Conservation (phyloP, 1,284 basidiomycete genomes). For the Stygiomarasmius scandens region DNA sequence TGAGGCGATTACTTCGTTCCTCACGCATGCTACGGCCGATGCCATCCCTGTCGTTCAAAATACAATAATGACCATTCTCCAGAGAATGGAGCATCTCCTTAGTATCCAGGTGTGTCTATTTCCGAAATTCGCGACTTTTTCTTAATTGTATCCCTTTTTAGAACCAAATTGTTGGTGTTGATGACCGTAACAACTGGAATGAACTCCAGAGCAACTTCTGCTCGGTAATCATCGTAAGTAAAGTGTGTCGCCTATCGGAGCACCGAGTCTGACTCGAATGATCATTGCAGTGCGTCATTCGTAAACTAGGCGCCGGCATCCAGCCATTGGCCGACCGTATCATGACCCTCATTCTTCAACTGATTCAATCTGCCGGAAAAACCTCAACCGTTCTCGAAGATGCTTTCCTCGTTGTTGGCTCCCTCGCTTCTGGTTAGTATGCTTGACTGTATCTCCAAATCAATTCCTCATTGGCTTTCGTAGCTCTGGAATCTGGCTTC, state of each 20-base stretch:
- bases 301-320: slow-evolving; percentile 84
- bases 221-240: slow-evolving; percentile 81
- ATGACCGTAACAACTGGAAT: slow-evolving; percentile 99
- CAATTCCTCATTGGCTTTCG: slow-evolving; percentile 4
- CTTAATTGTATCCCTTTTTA: slow-evolving; percentile 33
- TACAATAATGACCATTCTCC: slow-evolving; percentile 80
- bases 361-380: slow-evolving; percentile 88
- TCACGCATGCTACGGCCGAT: slow-evolving; percentile 83
- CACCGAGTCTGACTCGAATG: slow-evolving; percentile 6
- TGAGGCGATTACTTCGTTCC: slow-evolving; percentile 89
- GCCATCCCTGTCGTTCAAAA: slow-evolving; percentile 83
- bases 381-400: slow-evolving; percentile 97
- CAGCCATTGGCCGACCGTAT: slow-evolving; percentile 91
- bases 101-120: slow-evolving; percentile 63
- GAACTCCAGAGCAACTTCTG: slow-evolving; percentile 97
- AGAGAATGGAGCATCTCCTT: slow-evolving; percentile 89
- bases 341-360: slow-evolving; percentile 89
- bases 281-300: slow-evolving; percentile 72
- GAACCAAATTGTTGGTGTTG: slow-evolving; percentile 93
- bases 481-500: slow-evolving; percentile 85
- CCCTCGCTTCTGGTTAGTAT: slow-evolving; percentile 71
- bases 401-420: slow-evolving; percentile 94
- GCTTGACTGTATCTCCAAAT: slow-evolving; percentile 23
- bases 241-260: neutral
- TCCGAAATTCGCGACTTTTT: neutral